Base-by-base conservation (phyloP, 139 green algal species). In the Coelastrella sp. region DNA sequence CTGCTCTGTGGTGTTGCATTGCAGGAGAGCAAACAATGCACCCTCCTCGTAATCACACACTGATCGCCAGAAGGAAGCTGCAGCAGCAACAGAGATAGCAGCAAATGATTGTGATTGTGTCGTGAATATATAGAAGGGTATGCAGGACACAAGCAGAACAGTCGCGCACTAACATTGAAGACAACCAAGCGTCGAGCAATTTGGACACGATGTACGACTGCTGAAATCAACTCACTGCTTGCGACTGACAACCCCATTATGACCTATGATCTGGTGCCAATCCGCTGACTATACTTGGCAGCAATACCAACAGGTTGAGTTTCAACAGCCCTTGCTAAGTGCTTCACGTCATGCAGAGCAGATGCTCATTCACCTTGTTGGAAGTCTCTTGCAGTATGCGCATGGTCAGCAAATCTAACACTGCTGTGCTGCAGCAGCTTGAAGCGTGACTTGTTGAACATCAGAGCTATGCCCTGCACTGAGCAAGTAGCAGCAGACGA, bases 21-120 rank as follows among this genome's bases (percentile, higher is more conserved):
- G 73, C 73, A 81, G 73, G 32, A 81, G 73, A 6, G 73, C 73
- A 50, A 81, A 48, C 4, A 81, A 38, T 4, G 73, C 50, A 17
- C 73, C 73, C 17, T 81, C 73, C 7, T 51, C 73, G 35, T 45
- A 81, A 23, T 38, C 27, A 11, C 17, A 27, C 30, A 81, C 48
- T 15, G 11, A 25, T 5, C 9, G 32, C 73, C 73, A 81, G 73
- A 81, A 81, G 2, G 19, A 30, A 37, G 7, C 73, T 81, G 73
- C 73, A 5, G 41, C n/a, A 41, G 17, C 27, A 41, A 77, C 68
- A n/a, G 19, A 3, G 32, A 38, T 8, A 40, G 40, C 45, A 57
- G 15, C 11, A 9, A 9, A 23, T 57, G 1, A 57, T 57, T 59
- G 41, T n/a, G n/a, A n/a, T n/a, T n/a, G n/a, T n/a, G n/a, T n/a